Evolutionary conservation across 2,329 filamentous ascomycete species (phyloP).

Genomic region (Neodidymelliopsis sp.): DNA sequence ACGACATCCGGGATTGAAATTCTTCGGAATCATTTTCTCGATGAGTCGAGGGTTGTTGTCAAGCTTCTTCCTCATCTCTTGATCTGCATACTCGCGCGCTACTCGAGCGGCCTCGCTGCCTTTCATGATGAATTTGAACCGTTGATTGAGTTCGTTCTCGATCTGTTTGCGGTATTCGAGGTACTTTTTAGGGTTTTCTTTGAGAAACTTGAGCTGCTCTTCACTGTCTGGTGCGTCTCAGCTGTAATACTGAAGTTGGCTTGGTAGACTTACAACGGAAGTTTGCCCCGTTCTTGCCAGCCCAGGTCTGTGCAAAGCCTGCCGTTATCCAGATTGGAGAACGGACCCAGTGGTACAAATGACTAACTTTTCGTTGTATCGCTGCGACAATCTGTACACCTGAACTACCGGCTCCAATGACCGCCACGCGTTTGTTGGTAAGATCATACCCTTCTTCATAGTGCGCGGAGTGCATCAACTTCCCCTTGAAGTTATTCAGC

Average conservation of each 20-base stretch:
- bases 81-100: constrained; percentile 50
- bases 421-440: constrained; percentile 51
- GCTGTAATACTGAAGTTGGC: neutral
- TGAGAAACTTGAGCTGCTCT: constrained; percentile 51
- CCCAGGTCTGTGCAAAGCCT: constrained; percentile 57
- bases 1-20: constrained; percentile 38
- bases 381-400: constrained; percentile 55
- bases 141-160: constrained; percentile 60
- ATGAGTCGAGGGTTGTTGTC: constrained; percentile 49
- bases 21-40: constrained; percentile 57
- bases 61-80: constrained; percentile 53
- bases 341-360: constrained; percentile 53
- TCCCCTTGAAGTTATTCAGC: constrained; percentile 50
- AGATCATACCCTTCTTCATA: constrained; percentile 51
- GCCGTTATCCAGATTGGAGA: constrained; percentile 59
- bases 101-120: constrained; percentile 55
- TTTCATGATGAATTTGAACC: constrained; percentile 63
- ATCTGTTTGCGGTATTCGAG: constrained; percentile 58
- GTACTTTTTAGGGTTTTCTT: constrained; percentile 54
- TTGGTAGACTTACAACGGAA: constrained; percentile 50
- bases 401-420: constrained; percentile 52
- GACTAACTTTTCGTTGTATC: constrained; percentile 49
- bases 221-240: constrained; percentile 41
- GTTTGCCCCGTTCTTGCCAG: constrained; percentile 57
- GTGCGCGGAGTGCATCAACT: constrained; percentile 54